These are phyloP conservation scores for Emydomyces testavorans DNA, from an alignment of 2,329 filamentous ascomycete species.

Conservation along the genomic window DNA sequence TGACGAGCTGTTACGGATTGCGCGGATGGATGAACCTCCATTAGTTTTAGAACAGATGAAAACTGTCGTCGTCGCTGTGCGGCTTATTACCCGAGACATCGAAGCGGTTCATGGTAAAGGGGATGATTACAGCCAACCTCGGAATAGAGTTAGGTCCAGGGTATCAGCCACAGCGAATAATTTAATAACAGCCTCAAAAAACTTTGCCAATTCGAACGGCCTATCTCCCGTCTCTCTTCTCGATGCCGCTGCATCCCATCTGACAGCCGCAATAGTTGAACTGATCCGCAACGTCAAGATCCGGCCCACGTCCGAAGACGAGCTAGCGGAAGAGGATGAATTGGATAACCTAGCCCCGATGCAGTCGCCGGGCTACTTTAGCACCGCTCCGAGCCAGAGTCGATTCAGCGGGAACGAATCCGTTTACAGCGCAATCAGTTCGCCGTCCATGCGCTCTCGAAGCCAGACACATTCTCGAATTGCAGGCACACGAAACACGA, in stretches of 20 bases:
- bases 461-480: conserved; percentile 26
- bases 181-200: conserved; percentile 87
- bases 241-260: conserved; percentile 83
- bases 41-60: conserved; percentile 79
- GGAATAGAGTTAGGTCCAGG: conserved; percentile 61
- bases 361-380: conserved; percentile 57
- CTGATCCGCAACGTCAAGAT: conserved; percentile 77
- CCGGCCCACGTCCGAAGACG: conserved; percentile 58
- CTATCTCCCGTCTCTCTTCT: conserved; percentile 86
- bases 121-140: conserved; percentile 47
- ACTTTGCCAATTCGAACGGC: conserved; percentile 70
- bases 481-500: conserved; percentile 21
- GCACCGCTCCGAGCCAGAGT: conserved; percentile 41
- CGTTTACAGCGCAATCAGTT: conserved; percentile 61
- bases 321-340: conserved; percentile 69
- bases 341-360: conserved; percentile 50
- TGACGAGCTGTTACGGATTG: conserved; percentile 73
- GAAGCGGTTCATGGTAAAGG: conserved; percentile 46
- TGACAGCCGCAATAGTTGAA: conserved; percentile 76
- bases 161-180: conserved; percentile 93
- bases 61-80: conserved; percentile 66
- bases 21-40: conserved; percentile 60
- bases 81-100: conserved; percentile 73
- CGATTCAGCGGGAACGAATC: conserved; percentile 56
- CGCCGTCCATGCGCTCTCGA: conserved; percentile 40